phyloP scores from a whole-genome alignment of 2,329 filamentous ascomycete species.

The Colletotrichum sp. region DNA sequence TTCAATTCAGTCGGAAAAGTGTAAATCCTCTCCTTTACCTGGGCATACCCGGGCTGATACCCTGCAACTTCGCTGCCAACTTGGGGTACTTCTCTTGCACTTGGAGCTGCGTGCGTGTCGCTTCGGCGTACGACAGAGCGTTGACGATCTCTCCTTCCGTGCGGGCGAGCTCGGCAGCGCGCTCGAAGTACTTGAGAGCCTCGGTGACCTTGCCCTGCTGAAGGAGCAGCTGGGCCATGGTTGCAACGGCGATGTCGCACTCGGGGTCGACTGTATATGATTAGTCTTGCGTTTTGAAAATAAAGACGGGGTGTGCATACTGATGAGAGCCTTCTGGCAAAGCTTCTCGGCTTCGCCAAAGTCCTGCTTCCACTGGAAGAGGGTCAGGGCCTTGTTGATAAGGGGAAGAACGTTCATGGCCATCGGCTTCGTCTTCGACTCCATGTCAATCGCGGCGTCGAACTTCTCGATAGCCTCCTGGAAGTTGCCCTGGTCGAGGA shows the following conservation, averaged over 20 bases:
- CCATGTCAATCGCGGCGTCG: slow-evolving; percentile 97
- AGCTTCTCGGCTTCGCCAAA: slow-evolving; percentile 94
- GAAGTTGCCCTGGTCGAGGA: slow-evolving; percentile 96
- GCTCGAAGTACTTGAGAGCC: slow-evolving; percentile 95
- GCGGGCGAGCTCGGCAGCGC: slow-evolving; percentile 89
- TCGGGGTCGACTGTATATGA: slow-evolving; percentile 82
- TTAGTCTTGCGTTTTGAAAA: slow-evolving; percentile 34
- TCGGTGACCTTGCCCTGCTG: slow-evolving; percentile 98
- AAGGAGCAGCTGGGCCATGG: slow-evolving; percentile 95
- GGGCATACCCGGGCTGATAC: slow-evolving; percentile 42
- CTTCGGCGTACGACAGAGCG: slow-evolving; percentile 94
- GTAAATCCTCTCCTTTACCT: slow-evolving; percentile 9
- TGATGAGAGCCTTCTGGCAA: slow-evolving; percentile 96
- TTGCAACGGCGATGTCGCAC: slow-evolving; percentile 97
- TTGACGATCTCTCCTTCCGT: slow-evolving; percentile 97
- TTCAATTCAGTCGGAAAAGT: not conserved
- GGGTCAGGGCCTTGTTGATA: slow-evolving; percentile 96
- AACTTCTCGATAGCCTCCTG: slow-evolving; percentile 97
- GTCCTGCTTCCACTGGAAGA: slow-evolving; percentile 99
- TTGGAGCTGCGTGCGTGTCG: slow-evolving; percentile 93
- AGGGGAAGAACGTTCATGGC: slow-evolving; percentile 97
- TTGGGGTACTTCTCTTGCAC: slow-evolving; percentile 87
- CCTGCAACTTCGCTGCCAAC: slow-evolving; percentile 73
- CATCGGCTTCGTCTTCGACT: slow-evolving; percentile 91
- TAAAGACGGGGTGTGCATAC: slow-evolving; percentile 58